Conservation (phyloP, 2,329 filamentous ascomycete genomes). For the Fusarium palustre region DNA sequence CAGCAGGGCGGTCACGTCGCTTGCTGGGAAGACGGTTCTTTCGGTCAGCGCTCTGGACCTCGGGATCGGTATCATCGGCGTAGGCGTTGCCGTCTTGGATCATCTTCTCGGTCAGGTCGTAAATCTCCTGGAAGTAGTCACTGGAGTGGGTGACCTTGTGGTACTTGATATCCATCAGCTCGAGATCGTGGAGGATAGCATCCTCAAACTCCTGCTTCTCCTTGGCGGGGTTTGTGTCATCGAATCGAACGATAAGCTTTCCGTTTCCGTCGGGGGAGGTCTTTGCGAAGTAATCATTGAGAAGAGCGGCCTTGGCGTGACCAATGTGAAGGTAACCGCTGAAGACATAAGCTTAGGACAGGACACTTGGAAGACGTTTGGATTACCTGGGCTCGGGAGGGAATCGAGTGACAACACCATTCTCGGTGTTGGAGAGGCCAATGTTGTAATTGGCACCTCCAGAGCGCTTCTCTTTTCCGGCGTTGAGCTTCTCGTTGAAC, state of each 20-base stretch:
- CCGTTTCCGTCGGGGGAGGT: slow-evolving; percentile 93
- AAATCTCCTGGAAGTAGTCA: slow-evolving; percentile 94
- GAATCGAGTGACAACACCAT: slow-evolving; percentile 92
- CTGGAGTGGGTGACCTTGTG: slow-evolving; percentile 90
- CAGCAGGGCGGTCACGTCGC: slow-evolving; percentile 79
- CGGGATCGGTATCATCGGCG: slow-evolving; percentile 91
- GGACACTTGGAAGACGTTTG: background rate
- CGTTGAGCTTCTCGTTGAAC: slow-evolving; percentile 71
- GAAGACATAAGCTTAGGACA: slow-evolving; percentile 34
- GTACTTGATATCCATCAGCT: slow-evolving; percentile 90
- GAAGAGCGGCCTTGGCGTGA: slow-evolving; percentile 90
- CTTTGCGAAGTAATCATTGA: slow-evolving; percentile 98
- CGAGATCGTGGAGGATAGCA: slow-evolving; percentile 90
- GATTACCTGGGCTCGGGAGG: slow-evolving; percentile 89
- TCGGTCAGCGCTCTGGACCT: slow-evolving; percentile 87
- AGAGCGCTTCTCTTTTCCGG: slow-evolving; percentile 73
- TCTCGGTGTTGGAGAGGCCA: slow-evolving; percentile 83
- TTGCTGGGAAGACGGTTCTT: slow-evolving; percentile 85
- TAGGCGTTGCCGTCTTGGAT: slow-evolving; percentile 92
- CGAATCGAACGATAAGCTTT: slow-evolving; percentile 89
- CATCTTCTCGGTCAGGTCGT: slow-evolving; percentile 84
- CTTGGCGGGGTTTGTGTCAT: slow-evolving; percentile 97
- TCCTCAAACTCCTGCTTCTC: slow-evolving; percentile 98
- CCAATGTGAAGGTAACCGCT: slow-evolving; percentile 91
- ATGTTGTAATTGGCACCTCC: slow-evolving; percentile 91